These are phyloP conservation scores for Cryptococcus floricola DNA, from an alignment of 1,284 basidiomycete genomes.

Conservation along the genomic window DNA sequence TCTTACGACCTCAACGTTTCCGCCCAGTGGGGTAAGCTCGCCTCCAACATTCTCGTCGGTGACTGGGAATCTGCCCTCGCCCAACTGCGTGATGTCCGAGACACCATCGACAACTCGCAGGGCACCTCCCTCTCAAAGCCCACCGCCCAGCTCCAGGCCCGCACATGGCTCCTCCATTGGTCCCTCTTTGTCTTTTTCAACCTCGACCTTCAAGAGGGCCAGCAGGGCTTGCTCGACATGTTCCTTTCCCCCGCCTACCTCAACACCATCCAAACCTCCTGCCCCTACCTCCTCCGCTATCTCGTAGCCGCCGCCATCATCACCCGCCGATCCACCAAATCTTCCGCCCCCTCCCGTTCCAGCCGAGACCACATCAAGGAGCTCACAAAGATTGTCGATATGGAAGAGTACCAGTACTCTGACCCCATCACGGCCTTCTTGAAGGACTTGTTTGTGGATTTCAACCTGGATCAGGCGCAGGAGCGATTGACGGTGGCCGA, in stretches of 20 bases:
- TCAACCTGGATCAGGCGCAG: slow-evolving; percentile 86
- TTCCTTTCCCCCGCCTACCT: slow-evolving; percentile 95
- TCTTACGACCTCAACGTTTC: slow-evolving; percentile 88
- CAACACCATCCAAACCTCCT: slow-evolving; percentile 95
- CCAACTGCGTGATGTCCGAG: slow-evolving; percentile 88
- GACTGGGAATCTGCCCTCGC: slow-evolving; percentile 91
- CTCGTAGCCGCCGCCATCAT: slow-evolving; percentile 88
- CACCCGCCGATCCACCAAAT: slow-evolving; percentile 63
- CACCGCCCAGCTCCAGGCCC: slow-evolving; percentile 81
- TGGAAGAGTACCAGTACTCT: slow-evolving; percentile 89
- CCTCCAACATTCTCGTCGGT: slow-evolving; percentile 90
- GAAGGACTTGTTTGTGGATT: slow-evolving; percentile 88
- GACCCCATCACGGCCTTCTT: slow-evolving; percentile 93
- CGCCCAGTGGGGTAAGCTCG: slow-evolving; percentile 97
- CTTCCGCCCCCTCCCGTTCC: slow-evolving; percentile 34
- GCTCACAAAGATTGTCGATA: slow-evolving; percentile 83
- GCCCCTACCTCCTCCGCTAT: slow-evolving; percentile 93
- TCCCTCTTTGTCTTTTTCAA: slow-evolving; percentile 98
- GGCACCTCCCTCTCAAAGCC: slow-evolving; percentile 58
- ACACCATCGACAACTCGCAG: slow-evolving; percentile 70
- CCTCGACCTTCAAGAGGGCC: slow-evolving; percentile 74
- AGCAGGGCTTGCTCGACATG: slow-evolving; percentile 86
- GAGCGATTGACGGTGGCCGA: slow-evolving; percentile 74
- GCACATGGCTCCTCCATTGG: slow-evolving; percentile 98
- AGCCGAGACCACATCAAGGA: slow-evolving; percentile 81